Percentiles rank a stretch among this genome's conserved stretches.
These are phyloP conservation scores for Rhazya stricta DNA, from an alignment of 257 asterid genomes.

Conservation along the genomic window DNA sequence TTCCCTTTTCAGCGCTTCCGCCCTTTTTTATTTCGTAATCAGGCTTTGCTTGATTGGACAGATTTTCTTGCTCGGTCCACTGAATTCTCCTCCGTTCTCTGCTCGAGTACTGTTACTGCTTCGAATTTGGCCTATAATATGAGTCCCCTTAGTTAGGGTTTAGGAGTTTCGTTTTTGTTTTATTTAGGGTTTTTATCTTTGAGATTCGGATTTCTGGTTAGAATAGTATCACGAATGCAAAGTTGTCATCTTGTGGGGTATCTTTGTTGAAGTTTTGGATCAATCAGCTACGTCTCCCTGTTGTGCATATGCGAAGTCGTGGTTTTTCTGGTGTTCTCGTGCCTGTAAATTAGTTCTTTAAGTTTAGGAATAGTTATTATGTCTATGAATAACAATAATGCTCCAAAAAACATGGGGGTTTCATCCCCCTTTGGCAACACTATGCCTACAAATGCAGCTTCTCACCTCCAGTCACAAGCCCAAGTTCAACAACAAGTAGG, in stretches of 20 bases:
- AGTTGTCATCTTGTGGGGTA: neutral
- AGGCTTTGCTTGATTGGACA: neutral
- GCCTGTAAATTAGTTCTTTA: neutral
- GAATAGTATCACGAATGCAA: neutral
- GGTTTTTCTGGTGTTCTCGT: neutral
- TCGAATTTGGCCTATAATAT: neutral
- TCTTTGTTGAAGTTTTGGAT: neutral
- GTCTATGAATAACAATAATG: constrained; percentile 79
- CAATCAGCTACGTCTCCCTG: neutral
- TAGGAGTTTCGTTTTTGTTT: neutral
- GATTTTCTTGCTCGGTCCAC: neutral
- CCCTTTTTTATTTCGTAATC: neutral
- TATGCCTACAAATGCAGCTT: constrained; percentile 44
- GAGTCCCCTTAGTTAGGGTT: constrained; percentile 10
- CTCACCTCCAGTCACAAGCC: constrained; percentile 35
- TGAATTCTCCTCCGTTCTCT: neutral
- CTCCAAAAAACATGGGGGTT: constrained; percentile 66
- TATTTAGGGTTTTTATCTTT: constrained; percentile 1
- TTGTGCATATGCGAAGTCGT: neutral
- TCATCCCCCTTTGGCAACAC: constrained; percentile 82
- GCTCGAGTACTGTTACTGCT: neutral
- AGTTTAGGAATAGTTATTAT: constrained; percentile 25
- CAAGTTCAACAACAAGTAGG: constrained; percentile 59
- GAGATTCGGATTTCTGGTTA: neutral
- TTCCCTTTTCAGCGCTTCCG: neutral